phyloP scores from a whole-genome alignment of 108 stramenopile genomes.

The Nannochloropsis gaditana region DNA sequence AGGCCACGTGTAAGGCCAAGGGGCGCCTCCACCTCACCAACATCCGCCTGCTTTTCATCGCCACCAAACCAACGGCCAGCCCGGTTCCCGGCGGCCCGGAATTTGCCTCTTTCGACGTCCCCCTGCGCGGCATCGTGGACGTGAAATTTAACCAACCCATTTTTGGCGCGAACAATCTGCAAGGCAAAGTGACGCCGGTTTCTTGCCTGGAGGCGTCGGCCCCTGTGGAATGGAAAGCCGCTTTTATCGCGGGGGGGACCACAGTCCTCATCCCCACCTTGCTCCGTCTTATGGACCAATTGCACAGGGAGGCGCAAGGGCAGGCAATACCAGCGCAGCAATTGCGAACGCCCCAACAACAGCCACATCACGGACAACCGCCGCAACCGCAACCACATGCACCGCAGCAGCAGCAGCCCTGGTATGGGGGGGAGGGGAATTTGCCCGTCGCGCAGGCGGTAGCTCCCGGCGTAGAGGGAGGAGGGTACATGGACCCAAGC shows the following conservation, averaged over 20 bases:
- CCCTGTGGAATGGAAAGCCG: conserved; percentile 19
- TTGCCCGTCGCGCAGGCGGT: conserved; percentile 5
- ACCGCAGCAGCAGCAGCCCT: background rate
- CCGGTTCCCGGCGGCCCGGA: background rate
- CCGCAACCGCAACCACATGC: background rate
- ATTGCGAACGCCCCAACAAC: background rate
- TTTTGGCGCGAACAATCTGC: conserved; percentile 30
- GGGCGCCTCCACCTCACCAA: background rate
- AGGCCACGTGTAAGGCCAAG: background rate
- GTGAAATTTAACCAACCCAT: conserved; percentile 36
- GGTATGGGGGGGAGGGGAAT: background rate
- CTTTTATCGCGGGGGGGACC: conserved; percentile 26
- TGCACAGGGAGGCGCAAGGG: background rate
- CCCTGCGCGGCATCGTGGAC: conserved; percentile 22
- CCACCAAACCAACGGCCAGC: background rate
- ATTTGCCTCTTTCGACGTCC: background rate
- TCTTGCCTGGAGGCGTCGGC: conserved; percentile 23
- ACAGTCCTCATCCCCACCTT: conserved; percentile 13
- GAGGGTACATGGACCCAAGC: background rate
- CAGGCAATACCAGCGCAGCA: background rate
- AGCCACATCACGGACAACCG: background rate
- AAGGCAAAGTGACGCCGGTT: conserved; percentile 20
- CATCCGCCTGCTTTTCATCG: background rate
- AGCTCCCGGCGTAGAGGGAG: background rate
- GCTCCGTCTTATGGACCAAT: conserved; percentile 15